Percentiles rank a stretch among this genome's conserved stretches.
Conservation (phyloP, 768 basidiomycete species). For the Mycena indigotica region DNA sequence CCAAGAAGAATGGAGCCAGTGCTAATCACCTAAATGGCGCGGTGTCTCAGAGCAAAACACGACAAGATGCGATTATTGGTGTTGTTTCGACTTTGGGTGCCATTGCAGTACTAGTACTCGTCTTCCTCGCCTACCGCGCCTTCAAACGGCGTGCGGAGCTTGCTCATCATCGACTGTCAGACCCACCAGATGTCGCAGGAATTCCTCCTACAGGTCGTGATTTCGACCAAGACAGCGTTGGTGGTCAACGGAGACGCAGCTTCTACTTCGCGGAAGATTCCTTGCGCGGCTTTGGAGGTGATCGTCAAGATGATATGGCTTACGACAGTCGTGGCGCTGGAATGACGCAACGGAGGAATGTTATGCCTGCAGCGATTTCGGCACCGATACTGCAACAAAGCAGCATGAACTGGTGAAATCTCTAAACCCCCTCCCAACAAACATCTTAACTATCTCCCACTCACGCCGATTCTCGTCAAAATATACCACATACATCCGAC, state of each 20-base stretch:
- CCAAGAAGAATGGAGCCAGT: conserved; percentile 24
- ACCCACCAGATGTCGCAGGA: conserved; percentile 41
- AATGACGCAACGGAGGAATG: conserved; percentile 61
- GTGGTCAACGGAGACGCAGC: conserved; percentile 70
- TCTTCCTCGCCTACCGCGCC: conserved; percentile 70
- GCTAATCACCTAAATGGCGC: conserved; percentile 15
- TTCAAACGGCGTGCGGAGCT: conserved; percentile 67
- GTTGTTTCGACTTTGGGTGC: conserved; percentile 83
- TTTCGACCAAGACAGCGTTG: conserved; percentile 77
- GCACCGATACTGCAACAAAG: conserved; percentile 79
- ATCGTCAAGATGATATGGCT: background rate
- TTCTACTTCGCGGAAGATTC: conserved; percentile 91
- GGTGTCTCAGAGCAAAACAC: conserved; percentile 45
- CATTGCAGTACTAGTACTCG: conserved; percentile 70
- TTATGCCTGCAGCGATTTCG: conserved; percentile 66
- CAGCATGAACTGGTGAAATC: conserved; percentile 78
- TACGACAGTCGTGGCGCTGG: conserved; percentile 26
- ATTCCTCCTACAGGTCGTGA: conserved; percentile 64
- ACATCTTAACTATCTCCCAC: background rate
- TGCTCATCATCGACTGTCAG: conserved; percentile 73
- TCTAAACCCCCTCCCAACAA: background rate
- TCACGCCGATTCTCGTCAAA: background rate
- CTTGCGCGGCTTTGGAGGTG: conserved; percentile 57
- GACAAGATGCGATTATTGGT: conserved; percentile 88
- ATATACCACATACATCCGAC: background rate